These are phyloP conservation scores for Pachyrhizus erosus DNA, from an alignment of 306 rosid species.

Conservation along the genomic window DNA sequence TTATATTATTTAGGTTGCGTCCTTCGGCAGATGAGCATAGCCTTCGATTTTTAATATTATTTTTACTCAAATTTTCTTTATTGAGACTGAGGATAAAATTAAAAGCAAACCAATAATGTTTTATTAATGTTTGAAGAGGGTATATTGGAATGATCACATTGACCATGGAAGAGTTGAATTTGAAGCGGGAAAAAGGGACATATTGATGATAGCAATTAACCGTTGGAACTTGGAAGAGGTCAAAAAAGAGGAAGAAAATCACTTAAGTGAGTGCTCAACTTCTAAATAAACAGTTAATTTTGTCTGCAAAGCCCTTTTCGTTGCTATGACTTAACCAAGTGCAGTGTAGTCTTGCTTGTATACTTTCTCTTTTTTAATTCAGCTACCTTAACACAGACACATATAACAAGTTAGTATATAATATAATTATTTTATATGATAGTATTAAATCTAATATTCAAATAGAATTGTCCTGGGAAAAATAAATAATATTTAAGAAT, in stretches of 20 bases:
- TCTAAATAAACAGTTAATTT: background rate
- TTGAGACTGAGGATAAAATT: background rate
- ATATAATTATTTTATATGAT: too few species aligned
- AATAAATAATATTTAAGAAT: too few species aligned
- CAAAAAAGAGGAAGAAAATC: background rate
- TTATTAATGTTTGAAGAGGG: background rate
- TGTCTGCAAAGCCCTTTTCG: background rate
- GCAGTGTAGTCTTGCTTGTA: background rate
- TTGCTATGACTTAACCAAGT: background rate
- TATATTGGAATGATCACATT: background rate
- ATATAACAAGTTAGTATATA: too few species aligned
- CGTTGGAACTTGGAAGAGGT: background rate
- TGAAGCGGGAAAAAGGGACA: background rate
- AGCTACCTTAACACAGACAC: background rate
- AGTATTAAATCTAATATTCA: too few species aligned
- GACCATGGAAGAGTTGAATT: background rate
- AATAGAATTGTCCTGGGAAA: too few species aligned
- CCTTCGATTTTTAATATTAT: too few species aligned
- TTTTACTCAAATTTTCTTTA: background rate
- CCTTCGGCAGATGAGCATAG: too few species aligned
- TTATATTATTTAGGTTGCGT: too few species aligned
- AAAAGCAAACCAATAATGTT: background rate
- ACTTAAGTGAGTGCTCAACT: constrained; percentile 4
- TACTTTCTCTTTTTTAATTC: background rate
- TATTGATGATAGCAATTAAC: background rate